Conservation (phyloP, 2,329 filamentous ascomycete genomes). For the Ophiostoma triangulosporum region DNA sequence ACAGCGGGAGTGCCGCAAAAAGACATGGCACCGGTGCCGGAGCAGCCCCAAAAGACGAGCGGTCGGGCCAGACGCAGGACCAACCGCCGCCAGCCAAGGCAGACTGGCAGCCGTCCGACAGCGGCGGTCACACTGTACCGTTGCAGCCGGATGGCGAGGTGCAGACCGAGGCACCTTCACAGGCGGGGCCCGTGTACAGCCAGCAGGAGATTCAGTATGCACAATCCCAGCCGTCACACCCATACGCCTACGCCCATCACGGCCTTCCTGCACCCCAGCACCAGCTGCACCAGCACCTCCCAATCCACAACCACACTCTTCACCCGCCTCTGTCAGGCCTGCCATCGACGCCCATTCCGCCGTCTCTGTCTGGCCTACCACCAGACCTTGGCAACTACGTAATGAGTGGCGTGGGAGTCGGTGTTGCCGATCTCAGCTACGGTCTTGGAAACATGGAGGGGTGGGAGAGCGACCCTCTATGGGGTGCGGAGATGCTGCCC, state of each 20-base stretch:
- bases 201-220: not conserved
- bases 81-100: not conserved
- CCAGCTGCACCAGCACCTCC: not conserved
- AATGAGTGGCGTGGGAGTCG: not conserved
- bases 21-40: not conserved
- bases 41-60: not conserved
- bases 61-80: not conserved
- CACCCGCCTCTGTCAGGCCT: not conserved
- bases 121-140: not conserved
- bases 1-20: not conserved
- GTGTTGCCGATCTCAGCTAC: conserved; percentile 2
- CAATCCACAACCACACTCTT: not conserved
- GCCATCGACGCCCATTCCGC: not conserved
- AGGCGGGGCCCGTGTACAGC: not conserved
- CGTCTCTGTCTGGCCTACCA: not conserved
- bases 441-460: conserved; percentile 2
- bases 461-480: conserved; percentile 12
- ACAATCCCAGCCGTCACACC: not conserved
- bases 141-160: not conserved
- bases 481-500: conserved; percentile 15
- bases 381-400: conserved; percentile 2
- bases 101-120: not conserved
- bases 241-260: not conserved
- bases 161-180: not conserved
- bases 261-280: not conserved